Base-by-base conservation (phyloP, 2,329 filamentous ascomycete genomes). In the Beauveria asiatica region DNA sequence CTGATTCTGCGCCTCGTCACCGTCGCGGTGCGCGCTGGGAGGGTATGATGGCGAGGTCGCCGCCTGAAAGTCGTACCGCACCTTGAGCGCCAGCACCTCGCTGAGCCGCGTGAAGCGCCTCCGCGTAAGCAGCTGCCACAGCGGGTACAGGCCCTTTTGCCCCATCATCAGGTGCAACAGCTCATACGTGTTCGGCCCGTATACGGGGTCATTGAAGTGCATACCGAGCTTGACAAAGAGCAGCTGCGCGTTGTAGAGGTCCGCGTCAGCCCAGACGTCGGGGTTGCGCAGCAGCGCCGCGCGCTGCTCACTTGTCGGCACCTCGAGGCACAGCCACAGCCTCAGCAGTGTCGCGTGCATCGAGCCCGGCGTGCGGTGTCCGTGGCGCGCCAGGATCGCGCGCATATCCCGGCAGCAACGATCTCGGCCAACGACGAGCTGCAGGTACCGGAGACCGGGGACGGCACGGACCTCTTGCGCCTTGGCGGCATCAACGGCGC, bases 191-290 rank as follows among this genome's bases (percentile, higher is more conserved):
- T 78, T 77, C 17, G 78, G 77, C 0, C 81, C 82, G 53, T 78
- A 78, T 25, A 83, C 69, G 0, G 88, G 87, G 64, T 89, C 80
- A 61, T 81, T 83, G 71, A 90, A 85, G 58, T 79, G 78, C 81
- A 92, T 84, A 67, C 84, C 80, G 17, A 94, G 79, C 73, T 93
- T 92, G 63, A 89, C 68, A 64, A 90, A 75, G 74, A 93, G 86
- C 62, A 86, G 71, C 49, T 85, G 82, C 3, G 82, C 78, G 55
- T 82, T 77, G 67, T 83, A 81, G 10, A 94, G 70, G 67, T 90
- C 84, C 4, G 69, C 62, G 60, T 87, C 75, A 10, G 78, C 74
- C 79, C 88, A 88, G 52, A 86, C 75, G 0, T 67, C 64, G 10
- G 58, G 57, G 69, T 83, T 83, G 33, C 75, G 75, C 5, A 90